Evolutionary conservation across 345 rosid genomes (phyloP), one percentile per base, ranked within the genome.

Genomic region (Trapa bicornis): DNA sequence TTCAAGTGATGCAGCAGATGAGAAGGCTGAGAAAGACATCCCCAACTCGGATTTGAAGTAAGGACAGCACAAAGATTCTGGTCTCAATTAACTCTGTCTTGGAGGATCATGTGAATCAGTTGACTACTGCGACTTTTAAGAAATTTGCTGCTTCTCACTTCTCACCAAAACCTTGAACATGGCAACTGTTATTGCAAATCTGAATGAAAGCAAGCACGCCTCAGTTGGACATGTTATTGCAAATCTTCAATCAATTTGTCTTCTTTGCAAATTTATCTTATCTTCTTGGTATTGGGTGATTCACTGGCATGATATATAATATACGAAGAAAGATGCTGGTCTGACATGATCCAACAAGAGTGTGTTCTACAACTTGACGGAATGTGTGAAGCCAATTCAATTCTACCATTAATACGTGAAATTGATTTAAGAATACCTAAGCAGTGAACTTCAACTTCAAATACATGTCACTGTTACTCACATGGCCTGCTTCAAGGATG

Each of bases 1-100:
- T 62, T 45, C 65, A 36, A 62, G 45, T 17, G 65, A 12, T 37
- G 65, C 65, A 15, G 65, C 15, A 41, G 65, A 62, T 62, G 65
- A 22, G 65, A 62, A 62, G 22, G 17, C 11, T 11, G 64, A 4
- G 13, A 50, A 50, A 16, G 65, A 62, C 9, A 37, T 13, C 8
- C 1, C 43, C 65, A 62, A 41, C 15, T 11, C 43, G 22, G 65
- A 37, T 32, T 12, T 62, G 65, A 62, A 62, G 43, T 62, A 62
- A 62, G 38, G 64, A 60, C 14, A 7, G 37, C 16, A 29, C 17
- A 7, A 5, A 13, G 43, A 1, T 2, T 7, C 12, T 29, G 65
- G 42, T 36, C 43, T 62, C n/a, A 13, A 22, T 37, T 36, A 36
- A 41, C 65, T 41, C 16, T 35, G 17, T 60, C 38, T 13, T 60